These are phyloP conservation scores for Phytophthora fragariae DNA, from an alignment of 352 stramenopile species.

Conservation along the genomic window DNA sequence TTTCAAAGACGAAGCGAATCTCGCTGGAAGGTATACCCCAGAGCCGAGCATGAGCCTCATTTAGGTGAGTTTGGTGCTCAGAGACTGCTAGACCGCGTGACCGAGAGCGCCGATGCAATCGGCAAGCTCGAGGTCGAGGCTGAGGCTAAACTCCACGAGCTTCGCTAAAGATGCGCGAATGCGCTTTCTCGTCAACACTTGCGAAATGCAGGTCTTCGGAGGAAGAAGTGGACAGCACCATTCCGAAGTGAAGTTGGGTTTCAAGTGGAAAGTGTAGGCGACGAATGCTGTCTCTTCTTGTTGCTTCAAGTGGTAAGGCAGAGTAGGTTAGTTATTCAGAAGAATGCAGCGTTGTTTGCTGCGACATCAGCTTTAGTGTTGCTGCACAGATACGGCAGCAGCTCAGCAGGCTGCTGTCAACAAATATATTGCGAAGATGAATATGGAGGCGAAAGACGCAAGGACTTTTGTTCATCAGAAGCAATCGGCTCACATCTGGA, in stretches of 20 bases:
- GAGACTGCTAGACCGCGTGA: conserved; percentile 3
- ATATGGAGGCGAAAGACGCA: too few relatives aligned
- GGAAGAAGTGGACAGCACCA: conserved; percentile 6
- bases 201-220: conserved; percentile 8
- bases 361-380: too few relatives aligned
- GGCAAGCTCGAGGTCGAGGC: conserved; percentile 18
- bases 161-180: conserved; percentile 2
- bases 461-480: too few relatives aligned
- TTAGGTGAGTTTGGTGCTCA: conserved; percentile 7
- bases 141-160: conserved; percentile 12
- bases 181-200: conserved; percentile 12
- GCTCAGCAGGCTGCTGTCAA: too few relatives aligned
- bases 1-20: not conserved
- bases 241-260: conserved; percentile 9
- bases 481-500: too few relatives aligned
- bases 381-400: too few relatives aligned
- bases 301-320: too few relatives aligned
- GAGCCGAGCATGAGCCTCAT: not conserved
- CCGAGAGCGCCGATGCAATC: conserved; percentile 16
- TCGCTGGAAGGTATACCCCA: conserved; percentile 13
- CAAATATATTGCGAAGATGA: too few relatives aligned
- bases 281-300: too few relatives aligned
- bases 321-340: too few relatives aligned
- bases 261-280: too few relatives aligned
- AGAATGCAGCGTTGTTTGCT: too few relatives aligned